These are phyloP conservation scores for Entoloma clypeatum DNA, from an alignment of 1,284 basidiomycete species.

Conservation along the genomic window DNA sequence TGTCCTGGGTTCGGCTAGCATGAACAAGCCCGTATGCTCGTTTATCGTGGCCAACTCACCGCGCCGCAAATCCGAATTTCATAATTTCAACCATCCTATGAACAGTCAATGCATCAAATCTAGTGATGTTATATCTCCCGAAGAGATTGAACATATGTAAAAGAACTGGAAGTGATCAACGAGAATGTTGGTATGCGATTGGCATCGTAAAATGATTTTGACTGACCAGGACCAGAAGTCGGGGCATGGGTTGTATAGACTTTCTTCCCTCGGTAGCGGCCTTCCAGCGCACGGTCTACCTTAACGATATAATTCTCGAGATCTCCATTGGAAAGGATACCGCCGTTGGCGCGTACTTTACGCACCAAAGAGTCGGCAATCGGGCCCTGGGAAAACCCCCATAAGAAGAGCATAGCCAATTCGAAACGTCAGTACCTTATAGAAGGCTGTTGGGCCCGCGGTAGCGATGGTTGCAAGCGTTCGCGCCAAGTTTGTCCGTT, in stretches of 20 bases:
- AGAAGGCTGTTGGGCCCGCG: constrained; percentile 72
- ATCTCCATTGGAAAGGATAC: constrained; percentile 73
- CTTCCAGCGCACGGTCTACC: constrained; percentile 71
- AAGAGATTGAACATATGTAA: constrained; percentile 79
- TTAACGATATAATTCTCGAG: constrained; percentile 67
- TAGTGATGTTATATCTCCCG: constrained; percentile 58
- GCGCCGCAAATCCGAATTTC: constrained; percentile 79
- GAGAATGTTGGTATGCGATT: neutral
- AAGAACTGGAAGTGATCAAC: constrained; percentile 40
- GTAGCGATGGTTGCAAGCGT: constrained; percentile 65
- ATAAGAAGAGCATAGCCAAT: constrained; percentile 9
- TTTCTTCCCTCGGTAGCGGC: constrained; percentile 72
- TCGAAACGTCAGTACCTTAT: constrained; percentile 50
- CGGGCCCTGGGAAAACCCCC: constrained; percentile 45
- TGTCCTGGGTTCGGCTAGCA: constrained; percentile 47
- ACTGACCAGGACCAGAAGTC: constrained; percentile 66
- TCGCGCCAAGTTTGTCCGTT: constrained; percentile 62
- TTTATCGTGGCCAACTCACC: constrained; percentile 36
- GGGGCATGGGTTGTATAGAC: constrained; percentile 86
- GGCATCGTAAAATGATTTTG: neutral
- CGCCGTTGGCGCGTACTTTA: constrained; percentile 70
- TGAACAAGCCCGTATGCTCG: constrained; percentile 5
- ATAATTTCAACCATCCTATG: constrained; percentile 76
- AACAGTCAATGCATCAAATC: constrained; percentile 51
- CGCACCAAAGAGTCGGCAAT: constrained; percentile 72